phyloP scores from a whole-genome alignment of 2,329 filamentous ascomycete species.

The Colletotrichum shisoi region DNA sequence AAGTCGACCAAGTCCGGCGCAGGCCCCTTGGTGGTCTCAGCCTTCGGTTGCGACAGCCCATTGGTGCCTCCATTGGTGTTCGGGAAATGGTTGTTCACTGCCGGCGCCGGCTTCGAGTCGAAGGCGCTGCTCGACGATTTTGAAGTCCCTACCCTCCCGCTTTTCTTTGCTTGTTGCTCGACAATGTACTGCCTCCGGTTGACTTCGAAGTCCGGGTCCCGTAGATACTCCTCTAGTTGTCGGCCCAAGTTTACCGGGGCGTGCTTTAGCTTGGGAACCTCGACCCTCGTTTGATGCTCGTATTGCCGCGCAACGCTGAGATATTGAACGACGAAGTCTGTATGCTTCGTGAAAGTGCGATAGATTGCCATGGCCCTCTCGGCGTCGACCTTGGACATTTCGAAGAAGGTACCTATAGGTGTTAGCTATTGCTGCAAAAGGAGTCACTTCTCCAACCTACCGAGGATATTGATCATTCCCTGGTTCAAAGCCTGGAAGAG shows the following conservation, averaged over 20 bases:
- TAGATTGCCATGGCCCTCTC: slow-evolving; percentile 92
- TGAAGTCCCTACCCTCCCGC: slow-evolving; percentile 49
- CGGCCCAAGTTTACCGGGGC: slow-evolving; percentile 89
- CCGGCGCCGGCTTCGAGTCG: slow-evolving; percentile 50
- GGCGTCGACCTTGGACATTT: slow-evolving; percentile 94
- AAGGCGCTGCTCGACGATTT: slow-evolving; percentile 44
- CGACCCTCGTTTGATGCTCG: slow-evolving; percentile 88
- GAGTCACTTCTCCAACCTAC: slow-evolving; percentile 58
- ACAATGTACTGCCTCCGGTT: slow-evolving; percentile 91
- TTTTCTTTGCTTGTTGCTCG: slow-evolving; percentile 77
- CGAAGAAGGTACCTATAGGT: slow-evolving; percentile 86
- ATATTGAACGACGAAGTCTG: slow-evolving; percentile 90
- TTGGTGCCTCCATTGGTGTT: slow-evolving; percentile 51
- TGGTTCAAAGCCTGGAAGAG: slow-evolving; percentile 97
- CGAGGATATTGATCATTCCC: slow-evolving; percentile 94
- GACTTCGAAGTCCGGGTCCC: slow-evolving; percentile 93
- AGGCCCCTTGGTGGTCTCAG: slow-evolving; percentile 66
- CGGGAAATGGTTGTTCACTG: slow-evolving; percentile 56
- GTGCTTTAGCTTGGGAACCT: slow-evolving; percentile 97
- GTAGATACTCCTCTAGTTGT: slow-evolving; percentile 91
- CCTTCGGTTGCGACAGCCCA: slow-evolving; percentile 50
- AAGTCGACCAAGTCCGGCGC: slow-evolving; percentile 89
- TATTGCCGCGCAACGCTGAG: slow-evolving; percentile 86
- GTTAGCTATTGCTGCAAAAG: slow-evolving; percentile 18
- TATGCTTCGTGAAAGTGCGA: slow-evolving; percentile 88